Evolutionary conservation across 2,329 filamentous ascomycete genomes (phyloP).

Genomic region (Incumbomyces delicatus): DNA sequence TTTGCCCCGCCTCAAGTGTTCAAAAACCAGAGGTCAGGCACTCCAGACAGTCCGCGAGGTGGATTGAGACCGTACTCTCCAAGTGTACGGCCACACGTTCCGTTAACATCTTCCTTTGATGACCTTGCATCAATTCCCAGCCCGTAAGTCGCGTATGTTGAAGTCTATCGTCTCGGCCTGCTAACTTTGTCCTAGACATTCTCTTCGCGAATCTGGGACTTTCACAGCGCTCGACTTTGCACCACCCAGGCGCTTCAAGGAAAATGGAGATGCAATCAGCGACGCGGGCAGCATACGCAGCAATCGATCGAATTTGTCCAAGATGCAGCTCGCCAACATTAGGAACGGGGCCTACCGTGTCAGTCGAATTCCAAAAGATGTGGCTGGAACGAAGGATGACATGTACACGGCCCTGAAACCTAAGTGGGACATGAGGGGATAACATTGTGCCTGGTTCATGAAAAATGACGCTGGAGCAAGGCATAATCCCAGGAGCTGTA

Average conservation of each 20-base stretch:
- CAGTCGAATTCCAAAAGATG: constrained; percentile 70
- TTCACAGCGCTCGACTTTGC: constrained; percentile 42
- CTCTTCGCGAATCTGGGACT: constrained; percentile 39
- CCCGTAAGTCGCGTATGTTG: constrained; percentile 56
- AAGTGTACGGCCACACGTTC: constrained; percentile 63
- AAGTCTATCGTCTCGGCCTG: not conserved
- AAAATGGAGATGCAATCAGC: constrained; percentile 29
- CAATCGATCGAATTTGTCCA: constrained; percentile 69
- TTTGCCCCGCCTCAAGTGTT: constrained; percentile 71
- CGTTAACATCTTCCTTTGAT: constrained; percentile 73
- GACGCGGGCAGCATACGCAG: constrained; percentile 48
- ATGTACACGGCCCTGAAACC: constrained; percentile 50
- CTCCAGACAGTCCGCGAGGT: constrained; percentile 51
- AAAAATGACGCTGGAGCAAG: not conserved
- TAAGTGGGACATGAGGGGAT: constrained; percentile 40
- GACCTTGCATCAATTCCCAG: constrained; percentile 78
- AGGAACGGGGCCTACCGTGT: constrained; percentile 77
- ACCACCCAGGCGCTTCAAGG: constrained; percentile 39
- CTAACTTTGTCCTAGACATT: constrained; percentile 28
- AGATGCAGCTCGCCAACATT: constrained; percentile 58
- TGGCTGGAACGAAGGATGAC: constrained; percentile 66
- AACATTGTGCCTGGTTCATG: not conserved
- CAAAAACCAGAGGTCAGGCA: constrained; percentile 59
- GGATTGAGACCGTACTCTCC: constrained; percentile 60
- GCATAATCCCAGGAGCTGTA: not conserved